Evolutionary conservation across 352 stramenopile genomes (phyloP).

Genomic region (Globisporangium spinosum): DNA sequence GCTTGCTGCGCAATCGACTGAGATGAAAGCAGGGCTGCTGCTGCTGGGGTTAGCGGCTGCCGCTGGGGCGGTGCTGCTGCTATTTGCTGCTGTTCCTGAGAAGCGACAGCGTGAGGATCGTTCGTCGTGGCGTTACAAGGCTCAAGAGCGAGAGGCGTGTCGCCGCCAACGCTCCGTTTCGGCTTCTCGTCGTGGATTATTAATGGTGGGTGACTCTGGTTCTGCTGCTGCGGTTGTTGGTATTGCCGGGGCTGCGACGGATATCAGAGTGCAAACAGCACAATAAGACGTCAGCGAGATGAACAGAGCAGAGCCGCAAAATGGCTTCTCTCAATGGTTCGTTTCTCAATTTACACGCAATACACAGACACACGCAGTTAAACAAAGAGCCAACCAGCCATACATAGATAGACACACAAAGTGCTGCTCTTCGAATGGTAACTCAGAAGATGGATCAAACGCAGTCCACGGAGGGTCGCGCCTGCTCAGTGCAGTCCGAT

Average conservation of each 20-base stretch:
- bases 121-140: constrained; percentile 9
- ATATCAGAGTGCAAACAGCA: constrained; percentile 9
- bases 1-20: neutral
- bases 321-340: neutral
- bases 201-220: neutral
- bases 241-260: neutral
- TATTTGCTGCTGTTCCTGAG: neutral
- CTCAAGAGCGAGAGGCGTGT: neutral
- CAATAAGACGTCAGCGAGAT: neutral
- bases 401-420: neutral
- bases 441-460: neutral
- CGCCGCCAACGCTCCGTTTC: neutral
- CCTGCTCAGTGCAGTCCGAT: neutral
- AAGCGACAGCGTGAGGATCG: constrained; percentile 2
- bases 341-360: constrained; percentile 3
- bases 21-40: neutral
- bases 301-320: neutral
- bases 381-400: neutral
- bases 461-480: neutral
- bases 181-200: neutral
- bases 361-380: constrained; percentile 2
- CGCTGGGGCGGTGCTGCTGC: neutral
- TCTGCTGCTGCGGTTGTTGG: neutral
- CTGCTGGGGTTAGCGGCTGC: neutral
- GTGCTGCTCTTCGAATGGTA: neutral